Evolutionary conservation across 257 asterid species (phyloP), one percentile per base, ranked within the genome.

Genomic region (Verbascum thapsus): DNA sequence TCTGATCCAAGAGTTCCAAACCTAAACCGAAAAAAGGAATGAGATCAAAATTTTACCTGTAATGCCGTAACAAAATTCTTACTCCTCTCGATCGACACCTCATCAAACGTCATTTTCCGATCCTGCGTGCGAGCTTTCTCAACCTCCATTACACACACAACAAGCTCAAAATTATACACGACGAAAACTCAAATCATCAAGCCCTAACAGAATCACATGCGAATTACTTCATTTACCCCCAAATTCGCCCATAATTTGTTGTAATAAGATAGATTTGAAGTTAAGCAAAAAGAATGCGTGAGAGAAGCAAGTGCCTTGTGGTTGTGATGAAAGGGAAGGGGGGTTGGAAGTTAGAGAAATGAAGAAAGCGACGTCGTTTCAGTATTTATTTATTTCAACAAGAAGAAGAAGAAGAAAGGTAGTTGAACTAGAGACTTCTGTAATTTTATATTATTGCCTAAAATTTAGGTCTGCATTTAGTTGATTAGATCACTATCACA

Each of bases 21-120:
- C 8, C 38, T 56, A 76, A 58, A 30, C n/a, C 7, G 18, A 59
- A 22, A 38, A 10, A 13, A 16, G 35, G 0, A 22, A 48, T 41
- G 18, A 38, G 19, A 62, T 37, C 44, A 23, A 16, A 16, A 41
- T 17, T 2, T 55, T 30, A 91, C 98, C 95, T 88, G 96, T 19
- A 91, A 84, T 42, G 96, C 96, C 55, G 81, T 72, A 8, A 88
- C 95, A 64, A 91, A 91, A 58, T 76, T 85, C 85, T 84, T 86
- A 78, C 91, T 88, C 61, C 85, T 75, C 84, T 88, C 94, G 89
- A 88, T 79, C 3, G 96, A 84, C 15, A 56, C 74, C 64, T 84
- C 94, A 19, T 83, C 96, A 55, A 80, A 78, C 72, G 86, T 77
- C 87, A 75, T 80, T 43, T 80, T 63, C 68, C 71, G 72, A 68